Percentiles rank a stretch among this genome's conserved stretches.
These are phyloP conservation scores for Amanita phalloides DNA, from an alignment of 768 basidiomycete species.

Conservation along the genomic window DNA sequence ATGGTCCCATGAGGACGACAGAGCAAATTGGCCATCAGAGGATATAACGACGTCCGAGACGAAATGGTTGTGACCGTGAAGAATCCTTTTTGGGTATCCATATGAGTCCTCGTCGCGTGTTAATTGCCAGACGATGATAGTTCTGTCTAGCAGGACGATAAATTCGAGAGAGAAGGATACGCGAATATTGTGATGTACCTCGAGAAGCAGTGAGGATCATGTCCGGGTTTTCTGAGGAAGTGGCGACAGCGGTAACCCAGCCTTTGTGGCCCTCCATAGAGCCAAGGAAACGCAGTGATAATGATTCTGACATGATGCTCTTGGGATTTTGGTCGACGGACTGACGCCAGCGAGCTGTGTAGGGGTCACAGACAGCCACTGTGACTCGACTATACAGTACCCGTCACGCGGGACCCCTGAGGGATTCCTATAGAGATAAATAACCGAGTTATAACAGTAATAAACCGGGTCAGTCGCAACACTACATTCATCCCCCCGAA, in stretches of 20 bases:
- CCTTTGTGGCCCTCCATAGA: constrained; percentile 89
- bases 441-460: too few relatives aligned
- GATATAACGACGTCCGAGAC: constrained; percentile 98
- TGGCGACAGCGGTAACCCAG: constrained; percentile 98
- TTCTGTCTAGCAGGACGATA: constrained; percentile 70
- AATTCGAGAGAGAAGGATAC: constrained; percentile 15
- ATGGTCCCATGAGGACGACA: constrained; percentile 99
- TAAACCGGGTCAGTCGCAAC: too few relatives aligned
- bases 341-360: not conserved
- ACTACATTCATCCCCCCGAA: too few relatives aligned
- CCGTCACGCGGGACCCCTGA: constrained; percentile 16
- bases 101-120: constrained; percentile 87
- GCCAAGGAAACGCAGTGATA: constrained; percentile 86
- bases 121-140: constrained; percentile 98
- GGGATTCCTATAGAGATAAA: too few relatives aligned
- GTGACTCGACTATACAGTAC: constrained; percentile 55
- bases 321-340: constrained; percentile 12
- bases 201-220: constrained; percentile 98
- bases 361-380: constrained; percentile 47
- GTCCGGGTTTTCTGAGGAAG: constrained; percentile 97
- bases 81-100: constrained; percentile 94
- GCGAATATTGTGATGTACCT: constrained; percentile 40
- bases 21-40: constrained; percentile 98
- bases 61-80: constrained; percentile 99
- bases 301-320: constrained; percentile 65